Percentiles rank a stretch among this genome's conserved stretches.
Conservation (phyloP, 306 rosid genomes). For the Vigna mungo region DNA sequence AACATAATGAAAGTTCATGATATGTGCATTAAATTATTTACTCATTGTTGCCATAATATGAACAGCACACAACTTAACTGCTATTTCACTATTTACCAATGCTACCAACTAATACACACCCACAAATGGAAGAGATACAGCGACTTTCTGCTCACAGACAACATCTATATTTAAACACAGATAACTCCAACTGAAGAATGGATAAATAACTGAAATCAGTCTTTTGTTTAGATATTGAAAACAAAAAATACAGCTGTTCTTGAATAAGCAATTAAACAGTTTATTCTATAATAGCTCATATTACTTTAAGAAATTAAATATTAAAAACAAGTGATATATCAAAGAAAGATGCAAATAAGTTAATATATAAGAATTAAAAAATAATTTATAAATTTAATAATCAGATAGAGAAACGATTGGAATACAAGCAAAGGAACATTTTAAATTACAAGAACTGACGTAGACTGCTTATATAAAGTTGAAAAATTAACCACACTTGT, state of each 20-base stretch:
- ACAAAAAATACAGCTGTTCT: neutral
- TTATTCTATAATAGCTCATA: conserved; percentile 18
- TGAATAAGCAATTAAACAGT: conserved; percentile 20
- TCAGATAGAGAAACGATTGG: neutral
- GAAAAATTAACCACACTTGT: neutral
- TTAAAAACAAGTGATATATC: neutral
- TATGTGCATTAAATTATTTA: conserved; percentile 7
- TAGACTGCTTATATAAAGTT: conserved; percentile 22
- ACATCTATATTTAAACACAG: conserved; percentile 9
- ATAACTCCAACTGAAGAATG: neutral
- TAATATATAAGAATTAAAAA: neutral
- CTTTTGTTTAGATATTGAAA: conserved; percentile 6
- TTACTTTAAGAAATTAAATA: conserved; percentile 14
- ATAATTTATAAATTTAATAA: conserved; percentile 22
- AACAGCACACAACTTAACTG: conserved; percentile 13
- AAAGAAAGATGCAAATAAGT: neutral
- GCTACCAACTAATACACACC: conserved; percentile 15
- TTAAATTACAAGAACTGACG: conserved; percentile 6
- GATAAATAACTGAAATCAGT: conserved; percentile 4
- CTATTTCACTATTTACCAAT: neutral
- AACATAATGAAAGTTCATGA: conserved; percentile 9
- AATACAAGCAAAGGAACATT: neutral
- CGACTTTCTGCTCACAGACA: neutral
- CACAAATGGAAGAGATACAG: neutral
- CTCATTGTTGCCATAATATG: conserved; percentile 10